Evolutionary conservation across 1,284 basidiomycete genomes (phyloP).

Genomic region (Sporisorium reilianum): DNA sequence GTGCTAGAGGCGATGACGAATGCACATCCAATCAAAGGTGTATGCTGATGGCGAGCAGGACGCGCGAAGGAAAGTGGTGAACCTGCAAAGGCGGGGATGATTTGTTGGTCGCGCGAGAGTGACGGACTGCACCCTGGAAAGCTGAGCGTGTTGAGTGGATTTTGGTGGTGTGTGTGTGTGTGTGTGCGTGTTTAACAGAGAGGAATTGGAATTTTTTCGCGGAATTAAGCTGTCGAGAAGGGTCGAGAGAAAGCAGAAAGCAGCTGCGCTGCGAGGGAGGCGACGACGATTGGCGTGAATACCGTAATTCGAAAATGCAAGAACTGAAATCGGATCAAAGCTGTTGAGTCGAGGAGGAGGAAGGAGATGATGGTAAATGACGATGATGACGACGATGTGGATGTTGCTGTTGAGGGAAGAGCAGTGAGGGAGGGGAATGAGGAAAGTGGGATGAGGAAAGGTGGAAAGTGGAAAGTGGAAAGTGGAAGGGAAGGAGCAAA

Average conservation of each 20-base stretch:
- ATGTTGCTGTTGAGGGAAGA: background rate
- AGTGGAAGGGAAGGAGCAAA: background rate
- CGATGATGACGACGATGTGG: background rate
- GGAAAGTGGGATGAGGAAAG: no score
- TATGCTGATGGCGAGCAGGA: conserved; percentile 3
- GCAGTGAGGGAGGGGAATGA: background rate
- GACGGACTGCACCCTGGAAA: conserved; percentile 15
- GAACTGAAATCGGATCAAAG: background rate
- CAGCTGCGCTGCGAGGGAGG: background rate
- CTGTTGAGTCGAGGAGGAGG: background rate
- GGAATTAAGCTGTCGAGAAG: background rate
- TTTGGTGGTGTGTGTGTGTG: background rate
- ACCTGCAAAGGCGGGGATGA: background rate
- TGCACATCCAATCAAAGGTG: background rate
- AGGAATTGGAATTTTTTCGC: conserved; percentile 1
- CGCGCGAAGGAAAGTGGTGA: background rate
- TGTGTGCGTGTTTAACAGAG: background rate
- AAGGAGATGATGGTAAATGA: background rate
- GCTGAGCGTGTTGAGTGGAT: conserved; percentile 2
- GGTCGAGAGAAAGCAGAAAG: background rate
- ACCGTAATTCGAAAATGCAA: background rate
- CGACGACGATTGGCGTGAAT: background rate
- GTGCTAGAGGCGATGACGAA: background rate
- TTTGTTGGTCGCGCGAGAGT: background rate
- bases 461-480: background rate